Evolutionary conservation across 139 green algal species (phyloP).

Genomic region (Haematococcus sp.): DNA sequence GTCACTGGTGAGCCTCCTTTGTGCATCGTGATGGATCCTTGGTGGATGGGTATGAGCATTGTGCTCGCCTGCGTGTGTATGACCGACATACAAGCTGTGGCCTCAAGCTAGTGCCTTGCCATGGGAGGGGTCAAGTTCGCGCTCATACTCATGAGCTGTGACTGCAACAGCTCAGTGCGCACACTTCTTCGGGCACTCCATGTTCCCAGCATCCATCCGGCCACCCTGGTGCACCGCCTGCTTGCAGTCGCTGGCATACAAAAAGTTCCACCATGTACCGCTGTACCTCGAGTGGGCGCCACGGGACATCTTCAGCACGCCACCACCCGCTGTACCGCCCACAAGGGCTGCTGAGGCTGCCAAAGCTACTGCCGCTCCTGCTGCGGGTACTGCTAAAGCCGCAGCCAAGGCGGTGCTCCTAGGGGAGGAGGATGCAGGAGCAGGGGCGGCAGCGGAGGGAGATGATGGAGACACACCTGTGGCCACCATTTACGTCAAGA

Average conservation of each 20-base stretch:
- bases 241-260: slow-evolving; percentile 83
- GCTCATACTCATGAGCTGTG: too few species aligned
- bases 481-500: slow-evolving; percentile 92
- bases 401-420: not conserved
- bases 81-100: too few species aligned
- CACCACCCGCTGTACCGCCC: slow-evolving; percentile 3
- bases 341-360: slow-evolving; percentile 6
- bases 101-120: too few species aligned
- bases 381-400: not conserved
- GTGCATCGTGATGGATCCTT: too few species aligned
- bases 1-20: not conserved
- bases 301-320: slow-evolving; percentile 67
- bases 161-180: too few species aligned
- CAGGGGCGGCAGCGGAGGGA: not conserved
- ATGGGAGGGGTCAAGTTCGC: too few species aligned
- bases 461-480: slow-evolving; percentile 19
- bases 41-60: too few species aligned
- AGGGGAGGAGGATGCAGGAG: slow-evolving; percentile 13
- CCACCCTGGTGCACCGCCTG: too few species aligned
- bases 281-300: slow-evolving; percentile 98
- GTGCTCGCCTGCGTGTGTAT: too few species aligned
- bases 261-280: slow-evolving; percentile 90
- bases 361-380: slow-evolving; percentile 16
- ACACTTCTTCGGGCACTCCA: too few species aligned
- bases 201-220: too few species aligned